A percentile compares a stretch with the other conserved stretches of the same genome.
These are phyloP conservation scores for Plectranthus barbatus DNA, from an alignment of 257 asterid genomes.

Conservation along the genomic window DNA sequence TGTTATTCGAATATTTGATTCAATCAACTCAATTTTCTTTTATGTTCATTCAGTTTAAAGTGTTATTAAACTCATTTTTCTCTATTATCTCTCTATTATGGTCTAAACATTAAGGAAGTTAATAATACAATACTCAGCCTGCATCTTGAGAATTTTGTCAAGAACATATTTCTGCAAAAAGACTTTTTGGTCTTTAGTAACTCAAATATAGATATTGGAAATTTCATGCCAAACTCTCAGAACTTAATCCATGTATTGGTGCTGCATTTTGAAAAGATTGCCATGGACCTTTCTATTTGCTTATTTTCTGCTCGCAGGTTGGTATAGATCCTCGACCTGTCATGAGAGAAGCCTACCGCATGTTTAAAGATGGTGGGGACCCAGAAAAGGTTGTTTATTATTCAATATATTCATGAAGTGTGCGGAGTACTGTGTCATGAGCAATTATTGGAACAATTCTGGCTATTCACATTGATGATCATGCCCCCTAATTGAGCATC, in stretches of 20 bases:
- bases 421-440: no score
- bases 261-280: neutral
- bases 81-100: neutral
- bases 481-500: neutral
- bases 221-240: neutral
- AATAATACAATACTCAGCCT: neutral
- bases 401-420: neutral
- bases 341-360: constrained; percentile 62
- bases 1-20: no score
- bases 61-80: neutral
- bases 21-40: neutral
- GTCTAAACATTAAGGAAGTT: neutral
- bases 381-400: constrained; percentile 66
- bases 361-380: constrained; percentile 84
- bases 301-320: constrained; percentile 38
- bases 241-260: neutral
- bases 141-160: neutral
- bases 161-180: neutral
- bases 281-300: constrained; percentile 10
- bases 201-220: neutral
- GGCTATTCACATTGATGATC: no score
- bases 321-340: constrained; percentile 75
- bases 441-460: no score
- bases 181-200: neutral
- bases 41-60: neutral